Conservation (phyloP, 2,329 filamentous ascomycete genomes). For the Aspergillus fumigatiaffinis region DNA sequence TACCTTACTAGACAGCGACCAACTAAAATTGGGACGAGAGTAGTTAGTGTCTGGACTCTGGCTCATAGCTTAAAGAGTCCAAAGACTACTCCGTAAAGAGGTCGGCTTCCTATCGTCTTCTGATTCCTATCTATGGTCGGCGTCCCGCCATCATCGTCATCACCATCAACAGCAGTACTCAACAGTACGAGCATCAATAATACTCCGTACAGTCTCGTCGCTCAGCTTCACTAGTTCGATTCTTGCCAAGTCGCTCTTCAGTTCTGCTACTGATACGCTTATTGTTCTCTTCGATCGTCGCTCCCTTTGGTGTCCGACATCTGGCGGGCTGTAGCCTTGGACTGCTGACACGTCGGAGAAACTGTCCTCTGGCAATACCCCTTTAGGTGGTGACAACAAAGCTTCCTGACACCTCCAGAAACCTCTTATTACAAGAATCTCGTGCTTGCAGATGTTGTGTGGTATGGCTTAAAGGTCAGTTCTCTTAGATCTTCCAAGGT, state of each 20-base stretch:
- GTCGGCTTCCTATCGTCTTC: background rate
- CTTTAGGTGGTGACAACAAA: background rate
- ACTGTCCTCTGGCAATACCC: background rate
- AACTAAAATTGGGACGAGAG: background rate
- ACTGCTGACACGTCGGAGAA: background rate
- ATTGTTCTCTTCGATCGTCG: background rate
- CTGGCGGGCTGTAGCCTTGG: background rate
- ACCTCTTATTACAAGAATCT: background rate
- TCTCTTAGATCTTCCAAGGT: background rate
- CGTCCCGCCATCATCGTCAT: background rate
- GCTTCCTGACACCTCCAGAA: background rate
- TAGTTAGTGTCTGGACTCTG: background rate
- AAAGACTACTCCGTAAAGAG: background rate
- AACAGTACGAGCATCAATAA: background rate
- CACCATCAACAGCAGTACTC: background rate
- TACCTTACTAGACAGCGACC: background rate
- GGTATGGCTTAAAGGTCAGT: background rate
- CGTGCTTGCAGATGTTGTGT: background rate
- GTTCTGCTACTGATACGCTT: background rate
- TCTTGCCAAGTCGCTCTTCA: background rate
- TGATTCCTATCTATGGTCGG: background rate
- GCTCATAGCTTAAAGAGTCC: background rate
- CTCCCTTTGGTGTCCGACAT: background rate
- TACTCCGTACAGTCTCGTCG: background rate
- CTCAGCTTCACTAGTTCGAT: background rate